Evolutionary conservation across 805 yeast genomes (phyloP).

Genomic region (Candida pseudofarinosa): DNA sequence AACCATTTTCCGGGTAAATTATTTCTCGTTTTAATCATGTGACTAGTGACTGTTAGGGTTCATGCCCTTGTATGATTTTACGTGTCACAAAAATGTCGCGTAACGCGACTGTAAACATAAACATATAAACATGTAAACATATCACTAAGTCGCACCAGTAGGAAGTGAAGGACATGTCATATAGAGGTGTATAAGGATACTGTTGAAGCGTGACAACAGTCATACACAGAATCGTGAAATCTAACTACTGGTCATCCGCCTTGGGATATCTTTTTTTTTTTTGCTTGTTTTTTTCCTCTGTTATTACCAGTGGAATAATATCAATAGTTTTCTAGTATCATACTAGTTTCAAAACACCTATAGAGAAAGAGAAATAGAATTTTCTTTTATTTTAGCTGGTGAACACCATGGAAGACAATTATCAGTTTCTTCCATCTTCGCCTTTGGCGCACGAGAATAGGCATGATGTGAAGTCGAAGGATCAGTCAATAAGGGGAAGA

Average conservation of each 20-base stretch:
- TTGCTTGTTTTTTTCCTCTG: neutral
- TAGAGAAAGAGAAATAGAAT: no score
- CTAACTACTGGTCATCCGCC: neutral
- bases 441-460: conserved; percentile 35
- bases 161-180: neutral
- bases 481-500: conserved; percentile 13
- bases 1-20: neutral
- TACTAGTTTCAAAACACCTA: neutral
- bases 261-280: neutral
- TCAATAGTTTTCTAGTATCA: no score
- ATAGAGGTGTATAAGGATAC: neutral
- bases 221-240: neutral
- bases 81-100: neutral
- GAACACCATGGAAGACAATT: conserved; percentile 2
- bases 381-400: no score
- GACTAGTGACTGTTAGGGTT: neutral
- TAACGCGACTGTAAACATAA: neutral
- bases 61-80: neutral
- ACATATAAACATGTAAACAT: neutral
- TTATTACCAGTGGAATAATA: no score
- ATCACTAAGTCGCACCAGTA: neutral
- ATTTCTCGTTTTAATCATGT: neutral
- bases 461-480: conserved; percentile 4
- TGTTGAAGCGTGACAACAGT: neutral
- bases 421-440: conserved; percentile 52